Evolutionary conservation across 164 flowering plant species (phyloP), one percentile per base, ranked within the genome.

Genomic region (Platanus orientalis): DNA sequence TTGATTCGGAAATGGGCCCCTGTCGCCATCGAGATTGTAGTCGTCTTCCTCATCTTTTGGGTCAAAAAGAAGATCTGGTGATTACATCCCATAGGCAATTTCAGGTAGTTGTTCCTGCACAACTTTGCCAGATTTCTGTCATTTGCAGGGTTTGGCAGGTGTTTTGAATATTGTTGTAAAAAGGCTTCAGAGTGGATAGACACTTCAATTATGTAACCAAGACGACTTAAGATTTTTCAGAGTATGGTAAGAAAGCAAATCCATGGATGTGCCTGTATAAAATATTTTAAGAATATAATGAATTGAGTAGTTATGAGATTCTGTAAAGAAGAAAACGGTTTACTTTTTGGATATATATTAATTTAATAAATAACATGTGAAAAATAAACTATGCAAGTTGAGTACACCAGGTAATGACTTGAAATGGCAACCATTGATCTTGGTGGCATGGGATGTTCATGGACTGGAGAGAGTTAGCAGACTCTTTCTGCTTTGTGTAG

Each of bases 1-100:
- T 55, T 88, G 54, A 84, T 88, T 58, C 76, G 83, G 58, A 89
- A 86, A 62, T 89, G 90, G 90, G 96, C 96, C 3, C 96, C 96
- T 48, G 89, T 86, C 51, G 92, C 90, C 11, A 82, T 89, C 70
- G 96, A 86, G 60, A 48, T 89, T 12, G 90, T 89, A 72, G 78
- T 86, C 21, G 96, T 86, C 63, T 47, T 86, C 65, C 79, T 86
- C 16, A 80, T 89, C 53, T 83, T 89, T 73, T 89, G 88, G 87
- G 75, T 81, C 65, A 81, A 74, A 69, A 74, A 69, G 49, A 85
- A 81, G 73, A 56, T 85, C 25, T 83, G 85, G 84, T 83, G 79
- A 85, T 45, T 45, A 1, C 3, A 45, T 17, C n/a, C 20, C 16
- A 7, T 36, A n/a, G n/a, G 42, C 5, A 36, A 36, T 45, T 2